Evolutionary conservation across 352 stramenopile genomes (phyloP), one percentile per base, ranked within the genome.

Genomic region (Saprolegnia parasitica): DNA sequence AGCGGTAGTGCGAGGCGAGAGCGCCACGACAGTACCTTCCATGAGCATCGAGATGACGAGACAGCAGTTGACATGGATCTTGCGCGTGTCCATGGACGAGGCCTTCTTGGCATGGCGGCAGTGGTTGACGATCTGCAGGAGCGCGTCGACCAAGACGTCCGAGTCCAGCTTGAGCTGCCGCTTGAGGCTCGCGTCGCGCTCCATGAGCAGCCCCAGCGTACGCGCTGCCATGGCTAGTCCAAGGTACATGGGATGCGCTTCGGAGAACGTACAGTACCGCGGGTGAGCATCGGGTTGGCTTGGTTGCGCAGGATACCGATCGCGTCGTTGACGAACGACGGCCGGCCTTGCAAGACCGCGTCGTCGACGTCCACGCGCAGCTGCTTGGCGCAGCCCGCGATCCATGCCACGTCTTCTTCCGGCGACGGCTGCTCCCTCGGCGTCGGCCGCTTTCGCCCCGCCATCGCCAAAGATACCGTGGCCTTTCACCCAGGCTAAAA

Each of bases 11-110:
- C 32, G 23, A 67, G 40, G 13, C 20, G 5, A 50, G n/a, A 21
- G 35, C 60, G 35, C 6, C 2, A 37, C 8, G 35, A 57, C 42
- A 37, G 71, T 35, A 78, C 78, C 75, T 78, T 88, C 79, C 84
- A 92, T 92, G 50, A 93, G 55, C 68, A 93, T 76, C n/a, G 86
- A 90, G 73, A 93, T 88, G 40, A 91, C 81, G 60, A 93, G 79
- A 56, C 84, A 93, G 76, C 81, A 91, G 63, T 93, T 93, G 47
- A 93, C 86, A 50, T 91, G 82, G 24, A 90, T 81, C 26, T 84
- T 83, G 24, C 80, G 76, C 29, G 74, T 84, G 57, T 92, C 86
- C 24, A 24, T 60, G 11, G 77, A 66, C 45, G 77, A 88, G 60
- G 84, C 77, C 26, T 72, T 72, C 35, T 73, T 66, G 49, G 77